These are phyloP conservation scores for Corchorus olitorius DNA, from an alignment of 345 rosid species.

Conservation along the genomic window DNA sequence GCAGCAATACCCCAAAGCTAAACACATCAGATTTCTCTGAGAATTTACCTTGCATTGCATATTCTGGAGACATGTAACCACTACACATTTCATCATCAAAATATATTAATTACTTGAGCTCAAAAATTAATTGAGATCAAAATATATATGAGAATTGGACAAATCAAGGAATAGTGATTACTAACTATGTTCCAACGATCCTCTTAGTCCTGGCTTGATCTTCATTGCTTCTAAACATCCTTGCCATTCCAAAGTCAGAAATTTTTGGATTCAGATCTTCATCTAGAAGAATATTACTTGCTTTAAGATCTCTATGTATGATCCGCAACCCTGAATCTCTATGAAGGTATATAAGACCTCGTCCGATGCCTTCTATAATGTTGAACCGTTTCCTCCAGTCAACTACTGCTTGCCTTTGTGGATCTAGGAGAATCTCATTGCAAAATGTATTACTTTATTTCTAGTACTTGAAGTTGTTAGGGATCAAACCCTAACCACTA, in stretches of 20 bases:
- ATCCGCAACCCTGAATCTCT: constrained; percentile 64
- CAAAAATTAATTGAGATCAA: no score
- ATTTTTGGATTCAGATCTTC: no score
- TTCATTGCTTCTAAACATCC: constrained; percentile 21
- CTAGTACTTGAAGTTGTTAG: no score
- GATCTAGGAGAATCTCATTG: constrained; percentile 28
- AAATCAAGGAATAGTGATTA: neutral
- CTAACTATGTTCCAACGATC: constrained; percentile 67
- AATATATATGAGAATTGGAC: neutral
- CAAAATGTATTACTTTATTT: no score
- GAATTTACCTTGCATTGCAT: no score
- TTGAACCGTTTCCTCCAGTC: constrained; percentile 52
- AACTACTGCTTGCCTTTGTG: constrained; percentile 36
- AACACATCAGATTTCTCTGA: no score
- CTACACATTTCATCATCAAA: neutral
- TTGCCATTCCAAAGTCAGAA: no score
- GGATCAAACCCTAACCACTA: no score
- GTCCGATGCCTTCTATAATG: constrained; percentile 57
- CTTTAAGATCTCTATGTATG: constrained; percentile 66
- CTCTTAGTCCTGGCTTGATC: constrained; percentile 54
- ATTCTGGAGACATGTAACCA: neutral
- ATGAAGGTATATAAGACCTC: constrained; percentile 74
- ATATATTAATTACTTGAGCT: no score
- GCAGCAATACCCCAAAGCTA: no score
- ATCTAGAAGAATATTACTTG: constrained; percentile 45